A percentile compares a stretch with the other conserved stretches of the same genome.
Evolutionary conservation across 257 asterid species (phyloP).

Genomic region (Lycium ferocissimum): DNA sequence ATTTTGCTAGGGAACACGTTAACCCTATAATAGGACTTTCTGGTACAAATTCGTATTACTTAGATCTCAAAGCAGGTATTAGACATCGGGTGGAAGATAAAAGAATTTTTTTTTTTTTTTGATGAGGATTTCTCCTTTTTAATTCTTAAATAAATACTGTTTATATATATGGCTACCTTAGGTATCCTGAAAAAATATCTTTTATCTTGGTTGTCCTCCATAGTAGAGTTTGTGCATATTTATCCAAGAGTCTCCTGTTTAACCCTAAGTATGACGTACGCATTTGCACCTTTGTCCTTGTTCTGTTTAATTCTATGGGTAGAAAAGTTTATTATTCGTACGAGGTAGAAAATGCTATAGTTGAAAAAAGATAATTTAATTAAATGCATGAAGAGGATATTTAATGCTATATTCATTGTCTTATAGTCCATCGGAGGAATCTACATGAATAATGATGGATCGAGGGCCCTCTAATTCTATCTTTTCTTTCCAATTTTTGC

Average conservation of each 20-base stretch:
- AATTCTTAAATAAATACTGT: too few relatives aligned
- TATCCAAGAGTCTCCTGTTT: not conserved
- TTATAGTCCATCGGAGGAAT: not conserved
- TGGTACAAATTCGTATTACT: not conserved
- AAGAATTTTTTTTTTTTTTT: too few relatives aligned
- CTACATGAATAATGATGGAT: too few relatives aligned
- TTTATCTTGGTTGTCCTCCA: not conserved
- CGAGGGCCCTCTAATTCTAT: too few relatives aligned
- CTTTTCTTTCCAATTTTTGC: too few relatives aligned
- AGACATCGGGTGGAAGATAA: too few relatives aligned
- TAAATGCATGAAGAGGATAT: slow-evolving; percentile 12
- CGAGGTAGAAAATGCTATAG: not conserved
- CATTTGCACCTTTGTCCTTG: not conserved
- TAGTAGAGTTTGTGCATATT: not conserved
- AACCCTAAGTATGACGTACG: not conserved
- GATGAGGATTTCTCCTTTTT: too few relatives aligned
- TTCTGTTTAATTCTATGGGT: not conserved
- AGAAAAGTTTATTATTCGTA: not conserved
- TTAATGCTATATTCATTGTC: not conserved
- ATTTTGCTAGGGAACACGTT: too few relatives aligned
- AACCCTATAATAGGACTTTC: not conserved
- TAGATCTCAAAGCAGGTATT: fast-evolving
- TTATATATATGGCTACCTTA: not conserved
- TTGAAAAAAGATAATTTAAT: slow-evolving; percentile 20
- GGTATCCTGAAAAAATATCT: not conserved